Conservation (phyloP, 306 rosid genomes). For the Corylus americana region DNA sequence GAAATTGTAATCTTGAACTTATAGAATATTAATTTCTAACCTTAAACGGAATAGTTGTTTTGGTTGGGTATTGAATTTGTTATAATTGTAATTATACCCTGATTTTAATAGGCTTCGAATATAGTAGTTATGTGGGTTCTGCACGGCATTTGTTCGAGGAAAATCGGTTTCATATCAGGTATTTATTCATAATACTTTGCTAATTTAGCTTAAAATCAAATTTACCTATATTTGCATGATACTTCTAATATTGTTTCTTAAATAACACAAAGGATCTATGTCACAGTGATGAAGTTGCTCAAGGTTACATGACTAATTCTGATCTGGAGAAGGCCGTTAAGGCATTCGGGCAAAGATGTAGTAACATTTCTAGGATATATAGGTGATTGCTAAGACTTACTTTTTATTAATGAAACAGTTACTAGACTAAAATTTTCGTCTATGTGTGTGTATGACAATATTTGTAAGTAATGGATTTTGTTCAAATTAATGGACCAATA, state of each 20-base stretch:
- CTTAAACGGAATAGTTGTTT: not conserved
- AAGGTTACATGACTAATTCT: constrained; percentile 79
- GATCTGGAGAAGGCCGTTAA: constrained; percentile 73
- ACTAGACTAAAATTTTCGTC: constrained; percentile 14
- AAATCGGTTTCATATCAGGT: constrained; percentile 40
- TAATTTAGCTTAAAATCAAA: not conserved
- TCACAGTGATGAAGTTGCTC: constrained; percentile 43
- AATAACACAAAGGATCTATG: not conserved
- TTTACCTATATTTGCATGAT: constrained; percentile 11
- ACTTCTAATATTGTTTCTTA: not conserved
- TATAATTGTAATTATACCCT: constrained; percentile 27
- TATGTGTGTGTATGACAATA: not conserved
- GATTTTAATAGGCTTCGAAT: constrained; percentile 36
- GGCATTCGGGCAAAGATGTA: constrained; percentile 66
- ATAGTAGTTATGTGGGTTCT: constrained; percentile 30
- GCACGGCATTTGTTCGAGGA: constrained; percentile 61
- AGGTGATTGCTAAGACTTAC: constrained; percentile 67
- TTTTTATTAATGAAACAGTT: constrained; percentile 14
- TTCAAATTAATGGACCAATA: constrained; percentile 16
- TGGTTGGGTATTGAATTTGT: not conserved
- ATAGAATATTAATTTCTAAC: not conserved
- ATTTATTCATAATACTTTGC: constrained; percentile 22
- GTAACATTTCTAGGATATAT: constrained; percentile 84
- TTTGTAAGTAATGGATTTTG: not conserved
- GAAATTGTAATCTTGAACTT: not conserved